These are phyloP conservation scores for Megacollybia marginata DNA, from an alignment of 768 basidiomycete species.

Conservation along the genomic window DNA sequence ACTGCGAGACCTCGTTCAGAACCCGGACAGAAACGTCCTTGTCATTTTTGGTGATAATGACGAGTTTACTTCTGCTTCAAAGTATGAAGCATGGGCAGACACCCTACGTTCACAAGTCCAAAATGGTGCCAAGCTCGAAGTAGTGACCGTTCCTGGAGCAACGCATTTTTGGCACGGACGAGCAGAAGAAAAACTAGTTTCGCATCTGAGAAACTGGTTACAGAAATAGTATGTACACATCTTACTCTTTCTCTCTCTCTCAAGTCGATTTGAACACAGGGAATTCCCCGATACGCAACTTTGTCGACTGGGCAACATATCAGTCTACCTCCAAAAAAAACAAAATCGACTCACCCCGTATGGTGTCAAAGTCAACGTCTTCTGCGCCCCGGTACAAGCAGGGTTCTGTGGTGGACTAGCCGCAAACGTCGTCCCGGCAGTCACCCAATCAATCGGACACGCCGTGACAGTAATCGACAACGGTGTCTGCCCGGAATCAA, in stretches of 20 bases:
- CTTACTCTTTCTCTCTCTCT: not conserved
- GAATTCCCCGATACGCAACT: constrained; percentile 35
- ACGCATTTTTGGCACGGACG: too few species aligned
- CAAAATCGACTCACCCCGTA: constrained; percentile 34
- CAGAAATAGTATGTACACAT: too few species aligned
- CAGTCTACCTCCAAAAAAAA: not conserved
- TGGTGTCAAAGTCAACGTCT: constrained; percentile 37
- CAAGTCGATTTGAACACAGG: constrained; percentile 21
- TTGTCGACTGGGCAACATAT: constrained; percentile 20
- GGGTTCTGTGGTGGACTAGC: constrained; percentile 37
- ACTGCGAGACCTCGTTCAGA: constrained; percentile 40
- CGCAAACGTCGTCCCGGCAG: constrained; percentile 42
- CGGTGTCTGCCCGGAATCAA: constrained; percentile 41
- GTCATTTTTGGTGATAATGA: constrained; percentile 63
- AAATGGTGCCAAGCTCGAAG: too few species aligned
- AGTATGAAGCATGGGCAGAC: not conserved
- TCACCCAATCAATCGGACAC: constrained; percentile 41
- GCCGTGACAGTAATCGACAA: constrained; percentile 40
- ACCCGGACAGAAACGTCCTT: constrained; percentile 45
- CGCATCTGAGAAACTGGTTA: too few species aligned
- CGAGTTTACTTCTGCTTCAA: constrained; percentile 46
- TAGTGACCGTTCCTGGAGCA: too few species aligned
- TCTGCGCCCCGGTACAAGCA: constrained; percentile 31
- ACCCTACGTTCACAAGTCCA: too few species aligned
- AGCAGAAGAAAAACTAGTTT: too few species aligned